phyloP scores from a whole-genome alignment of 768 basidiomycete genomes.

The Lactarius psammicola region DNA sequence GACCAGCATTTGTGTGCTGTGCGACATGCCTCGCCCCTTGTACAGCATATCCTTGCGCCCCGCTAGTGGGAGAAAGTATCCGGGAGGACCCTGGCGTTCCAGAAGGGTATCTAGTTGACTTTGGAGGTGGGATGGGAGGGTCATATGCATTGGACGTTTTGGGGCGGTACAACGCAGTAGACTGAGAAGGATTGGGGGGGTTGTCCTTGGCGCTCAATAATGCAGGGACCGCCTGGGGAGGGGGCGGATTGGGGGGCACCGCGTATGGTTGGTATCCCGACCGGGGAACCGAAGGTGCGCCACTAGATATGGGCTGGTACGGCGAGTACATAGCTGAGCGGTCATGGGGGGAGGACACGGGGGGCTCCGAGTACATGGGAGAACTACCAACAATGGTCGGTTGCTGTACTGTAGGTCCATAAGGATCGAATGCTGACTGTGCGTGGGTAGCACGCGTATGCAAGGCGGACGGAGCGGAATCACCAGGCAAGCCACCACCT shows the following conservation, averaged over 20 bases:
- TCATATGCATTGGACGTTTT: slow-evolving; percentile 36
- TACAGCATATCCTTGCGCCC: slow-evolving; percentile 4
- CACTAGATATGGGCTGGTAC: slow-evolving; percentile 30
- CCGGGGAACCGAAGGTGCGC: slow-evolving; percentile 26
- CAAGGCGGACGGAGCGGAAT: slow-evolving; percentile 11
- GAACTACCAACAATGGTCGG: slow-evolving; percentile 7
- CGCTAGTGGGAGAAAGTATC: slow-evolving; percentile 18
- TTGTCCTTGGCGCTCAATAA: slow-evolving; percentile 8
- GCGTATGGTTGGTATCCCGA: slow-evolving; percentile 27
- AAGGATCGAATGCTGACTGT: slow-evolving; percentile 11
- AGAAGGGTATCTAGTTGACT: slow-evolving; percentile 18
- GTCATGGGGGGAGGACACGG: slow-evolving; percentile 17
- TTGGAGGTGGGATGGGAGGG: slow-evolving; percentile 35
- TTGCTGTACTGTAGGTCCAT: slow-evolving; percentile 9
- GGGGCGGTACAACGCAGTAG: slow-evolving; percentile 30
- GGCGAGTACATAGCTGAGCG: slow-evolving; percentile 33
- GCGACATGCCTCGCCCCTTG: slow-evolving; percentile 9
- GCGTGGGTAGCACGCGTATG: slow-evolving; percentile 16
- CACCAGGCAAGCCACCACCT: neutral
- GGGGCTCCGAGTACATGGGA: slow-evolving; percentile 17
- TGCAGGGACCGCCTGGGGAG: neutral
- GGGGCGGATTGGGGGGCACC: slow-evolving; percentile 27
- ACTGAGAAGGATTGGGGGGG: slow-evolving; percentile 11
- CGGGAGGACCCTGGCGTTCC: slow-evolving; percentile 8
- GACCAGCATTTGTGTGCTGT: slow-evolving; percentile 9